Evolutionary conservation across 1,284 basidiomycete species (phyloP).

Genomic region (Cutaneotrichosporon sp.): DNA sequence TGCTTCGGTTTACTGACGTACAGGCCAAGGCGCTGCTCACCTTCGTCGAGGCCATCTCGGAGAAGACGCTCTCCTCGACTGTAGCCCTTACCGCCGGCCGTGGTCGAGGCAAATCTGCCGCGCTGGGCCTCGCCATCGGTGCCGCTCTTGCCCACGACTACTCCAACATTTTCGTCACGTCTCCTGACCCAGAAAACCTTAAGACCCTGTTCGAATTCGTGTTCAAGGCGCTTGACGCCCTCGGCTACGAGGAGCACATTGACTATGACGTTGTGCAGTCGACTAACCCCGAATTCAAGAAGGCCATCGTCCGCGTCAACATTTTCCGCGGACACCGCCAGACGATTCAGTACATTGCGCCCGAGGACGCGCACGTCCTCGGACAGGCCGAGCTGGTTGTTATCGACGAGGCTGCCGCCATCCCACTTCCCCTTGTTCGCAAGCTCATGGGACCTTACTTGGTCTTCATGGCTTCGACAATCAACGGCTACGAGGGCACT

Average conservation of each 20-base stretch:
- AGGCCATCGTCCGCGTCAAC: conserved; percentile 93
- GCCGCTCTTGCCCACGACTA: conserved; percentile 92
- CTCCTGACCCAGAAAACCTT: conserved; percentile 94
- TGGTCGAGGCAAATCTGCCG: conserved; percentile 95
- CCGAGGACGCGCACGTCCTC: conserved; percentile 92
- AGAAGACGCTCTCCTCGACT: conserved; percentile 89
- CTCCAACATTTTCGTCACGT: conserved; percentile 97
- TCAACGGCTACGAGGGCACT: conserved; percentile 99
- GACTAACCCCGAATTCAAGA: conserved; percentile 89
- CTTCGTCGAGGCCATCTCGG: conserved; percentile 85
- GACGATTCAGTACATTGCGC: conserved; percentile 97
- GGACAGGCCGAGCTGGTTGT: conserved; percentile 97
- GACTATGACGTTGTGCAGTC: conserved; percentile 96
- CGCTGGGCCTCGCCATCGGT: conserved; percentile 87
- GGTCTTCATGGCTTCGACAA: conserved; percentile 96
- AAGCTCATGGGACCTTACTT: conserved; percentile 96
- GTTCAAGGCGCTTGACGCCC: conserved; percentile 90
- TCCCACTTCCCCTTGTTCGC: conserved; percentile 89
- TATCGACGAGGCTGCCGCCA: conserved; percentile 97
- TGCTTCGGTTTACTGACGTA: not conserved
- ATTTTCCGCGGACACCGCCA: conserved; percentile 88
- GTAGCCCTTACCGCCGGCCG: conserved; percentile 91
- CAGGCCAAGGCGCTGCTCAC: conserved; percentile 78
- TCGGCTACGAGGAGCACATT: conserved; percentile 95
- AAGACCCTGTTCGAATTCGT: conserved; percentile 98